These are phyloP conservation scores for Phytophthora podocarpi DNA, from an alignment of 352 stramenopile genomes.

Conservation along the genomic window DNA sequence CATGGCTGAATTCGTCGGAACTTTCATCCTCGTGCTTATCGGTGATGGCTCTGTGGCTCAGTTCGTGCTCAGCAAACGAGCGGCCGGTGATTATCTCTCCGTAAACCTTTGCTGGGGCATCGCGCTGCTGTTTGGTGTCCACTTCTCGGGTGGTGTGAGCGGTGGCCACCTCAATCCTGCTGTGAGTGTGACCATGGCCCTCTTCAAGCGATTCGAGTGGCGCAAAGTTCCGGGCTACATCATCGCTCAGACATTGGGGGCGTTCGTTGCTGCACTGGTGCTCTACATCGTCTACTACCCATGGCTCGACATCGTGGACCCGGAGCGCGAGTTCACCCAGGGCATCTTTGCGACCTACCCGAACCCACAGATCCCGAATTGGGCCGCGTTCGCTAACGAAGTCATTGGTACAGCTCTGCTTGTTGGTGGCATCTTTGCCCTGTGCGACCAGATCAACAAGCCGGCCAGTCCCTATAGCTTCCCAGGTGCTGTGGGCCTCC, in stretches of 20 bases:
- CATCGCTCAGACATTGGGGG: slow-evolving; percentile 47
- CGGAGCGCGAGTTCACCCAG: slow-evolving; percentile 36
- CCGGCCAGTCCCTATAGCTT: slow-evolving; percentile 45
- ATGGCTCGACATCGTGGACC: slow-evolving; percentile 53
- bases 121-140: slow-evolving; percentile 65
- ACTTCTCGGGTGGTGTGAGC: slow-evolving; percentile 57
- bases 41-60: slow-evolving; percentile 66
- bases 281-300: slow-evolving; percentile 71
- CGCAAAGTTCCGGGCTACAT: slow-evolving; percentile 59
- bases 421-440: slow-evolving; percentile 46
- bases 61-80: slow-evolving; percentile 47
- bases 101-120: slow-evolving; percentile 68
- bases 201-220: slow-evolving; percentile 62
- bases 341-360: slow-evolving; percentile 62
- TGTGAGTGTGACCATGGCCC: slow-evolving; percentile 54
- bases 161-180: slow-evolving; percentile 71
- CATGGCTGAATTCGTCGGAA: slow-evolving; percentile 66
- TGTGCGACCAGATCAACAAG: slow-evolving; percentile 53
- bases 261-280: slow-evolving; percentile 45
- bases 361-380: slow-evolving; percentile 44
- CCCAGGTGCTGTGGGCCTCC: slow-evolving; percentile 37
- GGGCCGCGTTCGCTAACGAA: slow-evolving; percentile 46
- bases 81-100: slow-evolving; percentile 54
- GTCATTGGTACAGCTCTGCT: slow-evolving; percentile 51
- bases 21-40: slow-evolving; percentile 69